These are phyloP conservation scores for Conringia planisiliqua DNA, from an alignment of 345 rosid species.

Conservation along the genomic window DNA sequence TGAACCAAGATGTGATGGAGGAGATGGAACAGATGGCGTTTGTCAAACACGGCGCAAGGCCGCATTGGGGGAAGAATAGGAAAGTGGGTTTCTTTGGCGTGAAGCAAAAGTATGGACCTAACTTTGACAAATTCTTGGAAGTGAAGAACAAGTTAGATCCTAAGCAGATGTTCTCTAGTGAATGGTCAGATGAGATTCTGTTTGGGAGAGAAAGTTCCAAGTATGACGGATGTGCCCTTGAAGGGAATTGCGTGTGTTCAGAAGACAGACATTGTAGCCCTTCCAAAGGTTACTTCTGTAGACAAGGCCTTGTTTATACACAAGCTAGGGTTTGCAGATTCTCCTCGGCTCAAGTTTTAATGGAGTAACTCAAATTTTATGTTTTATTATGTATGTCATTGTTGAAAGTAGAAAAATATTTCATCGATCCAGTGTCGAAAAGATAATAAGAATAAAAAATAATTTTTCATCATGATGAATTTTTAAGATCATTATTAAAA, in stretches of 20 bases:
- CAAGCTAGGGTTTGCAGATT: constrained; percentile 78
- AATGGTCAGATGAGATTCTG: constrained; percentile 74
- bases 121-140: constrained; percentile 42
- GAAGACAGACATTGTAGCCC: constrained; percentile 79
- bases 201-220: constrained; percentile 41
- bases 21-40: constrained; percentile 93
- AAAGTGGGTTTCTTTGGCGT: constrained; percentile 61
- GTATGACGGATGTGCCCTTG: constrained; percentile 75
- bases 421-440: background rate
- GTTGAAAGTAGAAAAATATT: background rate
- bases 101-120: constrained; percentile 47
- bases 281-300: constrained; percentile 59
- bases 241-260: constrained; percentile 79
- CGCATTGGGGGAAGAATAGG: constrained; percentile 91
- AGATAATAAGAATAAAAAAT: background rate
- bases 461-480: background rate
- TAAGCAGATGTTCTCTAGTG: constrained; percentile 55
- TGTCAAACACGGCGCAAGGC: constrained; percentile 66
- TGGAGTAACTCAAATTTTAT: background rate
- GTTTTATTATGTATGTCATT: background rate
- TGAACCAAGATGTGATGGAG: constrained; percentile 75
- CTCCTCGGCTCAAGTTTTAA: constrained; percentile 17
- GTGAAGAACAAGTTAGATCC: constrained; percentile 75
- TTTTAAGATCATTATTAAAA: background rate
- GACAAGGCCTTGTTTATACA: constrained; percentile 50